Evolutionary conservation across 768 basidiomycete genomes (phyloP).

Genomic region (Wakefieldia striispora): DNA sequence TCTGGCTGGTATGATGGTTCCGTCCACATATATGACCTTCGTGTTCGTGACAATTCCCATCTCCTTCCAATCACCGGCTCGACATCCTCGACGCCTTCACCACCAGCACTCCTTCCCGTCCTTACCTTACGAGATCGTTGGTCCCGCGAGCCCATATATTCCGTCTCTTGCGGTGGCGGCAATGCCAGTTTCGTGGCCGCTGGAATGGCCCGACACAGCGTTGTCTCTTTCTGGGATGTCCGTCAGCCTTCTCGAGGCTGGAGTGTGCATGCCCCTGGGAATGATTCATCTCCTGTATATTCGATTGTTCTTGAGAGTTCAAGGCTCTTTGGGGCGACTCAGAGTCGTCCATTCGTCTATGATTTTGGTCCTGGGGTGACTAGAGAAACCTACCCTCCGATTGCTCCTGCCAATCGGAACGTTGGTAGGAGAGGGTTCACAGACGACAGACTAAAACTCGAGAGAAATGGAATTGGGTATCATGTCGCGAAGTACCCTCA

Average conservation of each 20-base stretch:
- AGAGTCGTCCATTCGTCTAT: conserved; percentile 72
- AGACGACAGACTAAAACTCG: conserved; percentile 29
- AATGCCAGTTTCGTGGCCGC: conserved; percentile 64
- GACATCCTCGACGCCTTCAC: conserved; percentile 14
- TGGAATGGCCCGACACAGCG: conserved; percentile 72
- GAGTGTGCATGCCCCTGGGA: conserved; percentile 79
- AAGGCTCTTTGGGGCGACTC: conserved; percentile 74
- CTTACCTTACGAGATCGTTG: conserved; percentile 64
- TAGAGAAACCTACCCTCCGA: conserved; percentile 51
- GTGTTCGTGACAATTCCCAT: conserved; percentile 39
- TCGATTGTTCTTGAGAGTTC: conserved; percentile 71
- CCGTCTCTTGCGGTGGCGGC: conserved; percentile 73
- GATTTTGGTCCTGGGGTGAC: conserved; percentile 73
- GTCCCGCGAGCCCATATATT: conserved; percentile 72
- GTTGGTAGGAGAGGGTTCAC: conserved; percentile 19
- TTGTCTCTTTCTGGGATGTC: conserved; percentile 82
- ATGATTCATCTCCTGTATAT: conserved; percentile 79
- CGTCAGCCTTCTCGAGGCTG: conserved; percentile 61
- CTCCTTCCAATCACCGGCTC: background rate
- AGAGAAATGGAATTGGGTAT: conserved; percentile 43
- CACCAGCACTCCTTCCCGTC: conserved; percentile 50
- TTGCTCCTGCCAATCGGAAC: conserved; percentile 24
- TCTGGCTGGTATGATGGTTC: conserved; percentile 83
- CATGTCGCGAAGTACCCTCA: conserved; percentile 50
- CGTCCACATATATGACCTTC: conserved; percentile 74